Evolutionary conservation across 306 rosid genomes (phyloP).

Genomic region (Pyrus bretschneideri): DNA sequence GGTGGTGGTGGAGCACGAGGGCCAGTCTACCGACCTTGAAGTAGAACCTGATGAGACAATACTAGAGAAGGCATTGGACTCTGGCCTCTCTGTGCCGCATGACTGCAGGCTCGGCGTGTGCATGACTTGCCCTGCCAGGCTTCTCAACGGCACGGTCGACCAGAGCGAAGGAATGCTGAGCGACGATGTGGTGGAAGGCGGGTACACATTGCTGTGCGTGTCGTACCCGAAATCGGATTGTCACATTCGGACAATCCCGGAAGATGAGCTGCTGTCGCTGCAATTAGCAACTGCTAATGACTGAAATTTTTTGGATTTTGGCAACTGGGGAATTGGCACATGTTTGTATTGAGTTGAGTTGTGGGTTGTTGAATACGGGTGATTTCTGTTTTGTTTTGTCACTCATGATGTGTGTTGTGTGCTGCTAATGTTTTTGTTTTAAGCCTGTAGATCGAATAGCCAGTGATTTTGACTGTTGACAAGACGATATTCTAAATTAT

Average conservation of each 20-base stretch:
- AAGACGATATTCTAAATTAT: too few species aligned
- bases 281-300: constrained; percentile 94
- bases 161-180: constrained; percentile 99
- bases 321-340: neutral
- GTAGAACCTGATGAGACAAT: constrained; percentile 55
- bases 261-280: constrained; percentile 77
- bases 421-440: neutral
- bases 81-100: constrained; percentile 70
- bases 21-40: constrained; percentile 45
- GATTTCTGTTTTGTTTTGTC: constrained; percentile 1
- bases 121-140: constrained; percentile 98
- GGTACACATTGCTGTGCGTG: constrained; percentile 63
- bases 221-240: constrained; percentile 84
- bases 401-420: neutral
- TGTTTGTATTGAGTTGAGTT: constrained; percentile 5
- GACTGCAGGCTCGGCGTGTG: constrained; percentile 98
- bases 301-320: constrained; percentile 22
- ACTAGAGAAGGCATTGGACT: constrained; percentile 59
- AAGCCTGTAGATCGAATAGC: neutral
- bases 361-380: constrained; percentile 6
- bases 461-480: neutral
- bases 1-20: constrained; percentile 79
- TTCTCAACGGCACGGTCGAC: constrained; percentile 67
- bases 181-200: constrained; percentile 90
- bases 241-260: constrained; percentile 61